Conservation (phyloP, 2,329 filamentous ascomycete genomes). For the Neonectria neomacrospora region DNA sequence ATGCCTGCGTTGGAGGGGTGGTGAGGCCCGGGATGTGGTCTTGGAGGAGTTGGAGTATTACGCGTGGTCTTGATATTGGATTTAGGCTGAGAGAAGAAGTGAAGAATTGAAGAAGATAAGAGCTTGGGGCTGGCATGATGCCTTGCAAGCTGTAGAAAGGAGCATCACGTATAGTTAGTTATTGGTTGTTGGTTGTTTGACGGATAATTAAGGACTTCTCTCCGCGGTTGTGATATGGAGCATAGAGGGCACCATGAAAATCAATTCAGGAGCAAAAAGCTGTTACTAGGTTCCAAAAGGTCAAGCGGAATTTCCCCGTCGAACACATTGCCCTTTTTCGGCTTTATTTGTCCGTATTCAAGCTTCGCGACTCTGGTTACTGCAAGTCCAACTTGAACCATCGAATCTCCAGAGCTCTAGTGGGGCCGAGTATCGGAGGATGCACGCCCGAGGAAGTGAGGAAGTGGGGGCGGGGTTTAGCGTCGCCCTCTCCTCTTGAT, state of each 20-base stretch:
- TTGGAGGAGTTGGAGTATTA: slow-evolving; percentile 42
- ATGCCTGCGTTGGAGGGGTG: slow-evolving; percentile 51
- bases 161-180: neutral
- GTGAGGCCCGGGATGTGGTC: slow-evolving; percentile 38
- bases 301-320: slow-evolving; percentile 4
- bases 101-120: no score
- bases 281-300: neutral
- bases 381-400: neutral
- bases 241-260: neutral
- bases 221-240: slow-evolving; percentile 4
- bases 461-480: slow-evolving; percentile 25
- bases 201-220: slow-evolving; percentile 9
- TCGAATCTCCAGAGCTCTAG: neutral
- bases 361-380: neutral
- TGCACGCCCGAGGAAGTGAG: slow-evolving; percentile 13
- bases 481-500: neutral
- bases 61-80: slow-evolving; percentile 14
- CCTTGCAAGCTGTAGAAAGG: neutral
- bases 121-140: slow-evolving; percentile 2
- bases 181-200: neutral
- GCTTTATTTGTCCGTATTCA: neutral
- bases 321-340: neutral
- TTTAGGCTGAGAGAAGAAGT: slow-evolving; percentile 15
- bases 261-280: neutral
- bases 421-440: slow-evolving; percentile 29